These are phyloP conservation scores for Roridomyces roridus DNA, from an alignment of 768 basidiomycete genomes.

Conservation along the genomic window DNA sequence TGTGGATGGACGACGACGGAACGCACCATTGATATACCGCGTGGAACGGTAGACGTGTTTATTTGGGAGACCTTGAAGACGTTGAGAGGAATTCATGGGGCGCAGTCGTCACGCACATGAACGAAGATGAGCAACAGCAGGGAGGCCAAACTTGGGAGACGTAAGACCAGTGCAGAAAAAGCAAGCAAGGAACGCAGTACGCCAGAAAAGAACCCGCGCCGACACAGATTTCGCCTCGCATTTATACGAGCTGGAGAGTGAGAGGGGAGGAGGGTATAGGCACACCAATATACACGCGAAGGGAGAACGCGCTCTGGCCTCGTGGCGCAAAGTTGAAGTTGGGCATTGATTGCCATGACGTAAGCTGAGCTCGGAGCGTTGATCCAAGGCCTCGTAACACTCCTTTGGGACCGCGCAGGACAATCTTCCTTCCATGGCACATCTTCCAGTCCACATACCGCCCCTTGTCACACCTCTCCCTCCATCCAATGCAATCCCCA, in stretches of 20 bases:
- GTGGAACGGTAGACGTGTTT: constrained; percentile 75
- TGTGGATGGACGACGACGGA: constrained; percentile 9
- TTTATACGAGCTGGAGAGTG: constrained; percentile 31
- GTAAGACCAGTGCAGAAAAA: constrained; percentile 29
- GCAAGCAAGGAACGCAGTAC: constrained; percentile 47
- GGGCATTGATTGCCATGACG: not conserved
- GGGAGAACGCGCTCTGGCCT: too few species aligned
- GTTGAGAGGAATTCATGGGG: constrained; percentile 22
- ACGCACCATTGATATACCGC: constrained; percentile 74
- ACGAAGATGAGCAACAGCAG: constrained; percentile 77
- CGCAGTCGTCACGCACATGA: constrained; percentile 61
- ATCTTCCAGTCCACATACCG: constrained; percentile 33
- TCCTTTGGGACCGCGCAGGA: too few species aligned
- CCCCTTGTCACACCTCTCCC: constrained; percentile 28
- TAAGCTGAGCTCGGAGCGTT: too few species aligned
- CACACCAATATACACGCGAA: constrained; percentile 13
- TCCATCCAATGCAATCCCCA: constrained; percentile 28
- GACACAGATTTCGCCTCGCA: constrained; percentile 83
- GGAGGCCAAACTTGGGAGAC: constrained; percentile 47
- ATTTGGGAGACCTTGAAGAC: constrained; percentile 77
- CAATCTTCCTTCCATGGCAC: constrained; percentile 21
- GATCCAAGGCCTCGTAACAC: too few species aligned
- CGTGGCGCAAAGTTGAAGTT: too few species aligned
- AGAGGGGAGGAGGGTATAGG: constrained; percentile 27
- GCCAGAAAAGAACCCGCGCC: constrained; percentile 74